Evolutionary conservation across 768 basidiomycete species (phyloP).

Genomic region (Antrodiella citrinella): DNA sequence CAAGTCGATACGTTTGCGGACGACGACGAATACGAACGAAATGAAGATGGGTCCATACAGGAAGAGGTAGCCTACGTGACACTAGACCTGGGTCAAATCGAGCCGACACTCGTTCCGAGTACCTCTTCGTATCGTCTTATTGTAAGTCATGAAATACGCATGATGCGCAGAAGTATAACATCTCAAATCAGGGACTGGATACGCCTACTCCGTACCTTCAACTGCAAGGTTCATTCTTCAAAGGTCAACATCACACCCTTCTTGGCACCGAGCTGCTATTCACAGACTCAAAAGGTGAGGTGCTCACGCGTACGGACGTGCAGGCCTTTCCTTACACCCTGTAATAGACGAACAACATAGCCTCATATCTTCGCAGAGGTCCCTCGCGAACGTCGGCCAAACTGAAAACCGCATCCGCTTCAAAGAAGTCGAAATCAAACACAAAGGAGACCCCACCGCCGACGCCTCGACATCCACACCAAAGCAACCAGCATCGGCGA

Average conservation of each 20-base stretch:
- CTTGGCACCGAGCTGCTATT: constrained; percentile 75
- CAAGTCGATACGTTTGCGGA: neutral
- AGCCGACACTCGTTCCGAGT: constrained; percentile 69
- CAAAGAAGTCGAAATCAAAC: constrained; percentile 53
- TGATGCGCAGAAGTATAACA: neutral
- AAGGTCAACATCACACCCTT: constrained; percentile 58
- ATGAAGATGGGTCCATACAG: constrained; percentile 25
- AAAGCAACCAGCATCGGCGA: neutral
- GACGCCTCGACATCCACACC: neutral
- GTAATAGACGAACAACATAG: constrained; percentile 33
- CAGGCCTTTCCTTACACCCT: constrained; percentile 10
- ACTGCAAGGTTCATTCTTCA: constrained; percentile 65
- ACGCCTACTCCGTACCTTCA: constrained; percentile 73
- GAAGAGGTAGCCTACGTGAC: constrained; percentile 63
- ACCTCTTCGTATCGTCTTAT: constrained; percentile 66
- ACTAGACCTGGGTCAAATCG: constrained; percentile 61
- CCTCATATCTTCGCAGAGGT: constrained; percentile 32
- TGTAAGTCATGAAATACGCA: constrained; percentile 32
- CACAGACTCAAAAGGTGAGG: constrained; percentile 54
- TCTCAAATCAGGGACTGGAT: constrained; percentile 63
- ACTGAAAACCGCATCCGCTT: constrained; percentile 68
- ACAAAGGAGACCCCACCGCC: neutral
- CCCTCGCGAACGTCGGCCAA: constrained; percentile 47
- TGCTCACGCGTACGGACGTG: neutral
- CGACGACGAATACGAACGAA: constrained; percentile 48